Conservation (phyloP, 352 stramenopile species). For the Phytophthora lateralis region DNA sequence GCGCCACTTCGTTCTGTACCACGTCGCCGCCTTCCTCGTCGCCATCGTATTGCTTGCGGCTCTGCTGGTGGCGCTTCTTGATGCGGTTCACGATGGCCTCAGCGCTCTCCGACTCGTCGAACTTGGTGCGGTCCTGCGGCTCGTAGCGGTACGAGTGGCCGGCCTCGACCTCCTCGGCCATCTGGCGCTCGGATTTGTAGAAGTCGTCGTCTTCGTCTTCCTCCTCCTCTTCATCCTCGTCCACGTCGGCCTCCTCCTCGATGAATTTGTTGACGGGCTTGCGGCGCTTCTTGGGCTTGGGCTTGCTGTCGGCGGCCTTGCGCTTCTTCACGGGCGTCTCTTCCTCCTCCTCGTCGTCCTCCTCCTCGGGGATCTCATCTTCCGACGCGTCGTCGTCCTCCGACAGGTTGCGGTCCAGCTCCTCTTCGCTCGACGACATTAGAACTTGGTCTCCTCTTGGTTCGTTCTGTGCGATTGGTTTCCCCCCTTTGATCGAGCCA, state of each 20-base stretch:
- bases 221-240: constrained; percentile 88
- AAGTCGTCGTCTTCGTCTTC: constrained; percentile 86
- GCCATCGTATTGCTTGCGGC: constrained; percentile 82
- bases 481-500: constrained; percentile 14
- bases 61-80: constrained; percentile 89
- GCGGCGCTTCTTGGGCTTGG: constrained; percentile 86
- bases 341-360: constrained; percentile 66
- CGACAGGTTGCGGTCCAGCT: constrained; percentile 84
- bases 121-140: constrained; percentile 71
- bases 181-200: constrained; percentile 73
- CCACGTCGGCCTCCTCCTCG: constrained; percentile 87
- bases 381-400: constrained; percentile 79
- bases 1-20: constrained; percentile 85
- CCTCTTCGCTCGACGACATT: constrained; percentile 89
- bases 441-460: constrained; percentile 14
- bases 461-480: constrained; percentile 27
- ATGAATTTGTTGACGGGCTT: constrained; percentile 91
- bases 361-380: constrained; percentile 78
- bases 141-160: constrained; percentile 75
- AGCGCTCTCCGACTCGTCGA: constrained; percentile 80
- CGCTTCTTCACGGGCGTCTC: constrained; percentile 75
- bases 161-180: constrained; percentile 79
- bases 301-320: constrained; percentile 66
- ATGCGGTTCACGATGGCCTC: constrained; percentile 89
- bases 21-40: constrained; percentile 85